Percentiles rank a stretch among this genome's conserved stretches.
These are phyloP conservation scores for Pseudoperonospora humuli DNA, from an alignment of 352 stramenopile genomes.

Conservation along the genomic window DNA sequence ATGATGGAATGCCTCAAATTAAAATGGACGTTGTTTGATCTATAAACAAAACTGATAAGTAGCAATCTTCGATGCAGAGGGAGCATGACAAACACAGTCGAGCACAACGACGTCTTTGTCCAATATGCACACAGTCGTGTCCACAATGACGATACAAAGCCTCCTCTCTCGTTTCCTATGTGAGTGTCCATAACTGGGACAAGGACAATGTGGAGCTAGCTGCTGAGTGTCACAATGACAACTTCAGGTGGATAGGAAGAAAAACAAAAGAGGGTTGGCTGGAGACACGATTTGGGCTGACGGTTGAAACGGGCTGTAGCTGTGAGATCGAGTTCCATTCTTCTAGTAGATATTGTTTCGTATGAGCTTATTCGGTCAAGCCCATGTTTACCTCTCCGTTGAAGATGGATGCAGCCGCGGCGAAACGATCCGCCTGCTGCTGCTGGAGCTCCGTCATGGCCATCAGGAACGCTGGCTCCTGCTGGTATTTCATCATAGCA, in stretches of 20 bases:
- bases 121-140: slow-evolving; percentile 20
- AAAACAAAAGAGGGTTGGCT: slow-evolving; percentile 17
- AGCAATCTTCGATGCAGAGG: too few species aligned
- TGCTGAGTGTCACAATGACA: slow-evolving; percentile 1
- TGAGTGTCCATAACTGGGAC: slow-evolving; percentile 21
- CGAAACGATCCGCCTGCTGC: slow-evolving; percentile 80
- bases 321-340: slow-evolving; percentile 22
- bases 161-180: slow-evolving; percentile 22
- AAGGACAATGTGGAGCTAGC: slow-evolving; percentile 9
- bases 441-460: slow-evolving; percentile 84
- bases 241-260: slow-evolving; percentile 8
- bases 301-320: slow-evolving; percentile 12
- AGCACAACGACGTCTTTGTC: slow-evolving; percentile 26
- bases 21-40: too few species aligned
- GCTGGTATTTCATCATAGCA: slow-evolving; percentile 89
- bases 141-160: slow-evolving; percentile 12
- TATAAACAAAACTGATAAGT: too few species aligned
- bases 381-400: slow-evolving; percentile 88
- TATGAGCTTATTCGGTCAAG: slow-evolving; percentile 50
- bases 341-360: slow-evolving; percentile 38
- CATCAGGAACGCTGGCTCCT: slow-evolving; percentile 82
- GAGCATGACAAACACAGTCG: slow-evolving; percentile 5
- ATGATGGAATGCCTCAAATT: too few species aligned
- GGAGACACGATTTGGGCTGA: slow-evolving; percentile 13
- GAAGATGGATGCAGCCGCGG: slow-evolving; percentile 74